Evolutionary conservation across 495 filamentous ascomycete genomes (phyloP), one percentile per base, ranked within the genome.

Genomic region (Parathielavia hyrcaniae): DNA sequence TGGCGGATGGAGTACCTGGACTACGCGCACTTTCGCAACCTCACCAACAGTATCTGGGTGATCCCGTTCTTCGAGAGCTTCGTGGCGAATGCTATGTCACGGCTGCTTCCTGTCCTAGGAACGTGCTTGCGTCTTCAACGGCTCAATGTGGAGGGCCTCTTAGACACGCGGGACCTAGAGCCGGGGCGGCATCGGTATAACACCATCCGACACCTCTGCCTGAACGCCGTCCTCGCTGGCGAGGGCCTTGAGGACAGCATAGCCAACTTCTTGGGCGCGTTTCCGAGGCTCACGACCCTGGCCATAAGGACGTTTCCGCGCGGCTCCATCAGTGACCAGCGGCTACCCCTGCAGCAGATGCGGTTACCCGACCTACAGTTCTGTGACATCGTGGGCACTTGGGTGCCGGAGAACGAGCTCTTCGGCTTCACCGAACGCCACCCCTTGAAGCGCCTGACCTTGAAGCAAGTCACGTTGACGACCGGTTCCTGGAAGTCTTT

Each of bases 101-200:
- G 30, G 46, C 46, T 49, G 46, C 46, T 49, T 49, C 46, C 46
- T 49, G 46, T 49, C 45, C 46, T 49, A 49, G 30, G 23, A 16
- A 35, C 46, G 26, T 49, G 16, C 26, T 49, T 16, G 30, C 46
- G 46, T 16, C 46, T 49, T 49, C 2, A 49, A 49, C 30, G 23
- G 46, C 46, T 49, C 30, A 49, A 49, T 34, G 16, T 49, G 11
- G 46, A 49, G 13, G 46, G 46, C 46, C 46, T 49, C 46, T 35
- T 49, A 49, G 46, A 49, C 30, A 6, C 16, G 35, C 46, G 30
- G 26, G 23, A 49, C 46, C 46, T 49, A 49, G 23, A 1, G 1
- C 46, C 46, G 14, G 26, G 14, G 26, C 12, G 5, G 10, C 16
- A 47, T 30, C 46, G 46, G 46, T 49, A 34, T 17, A 49, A 49